Evolutionary conservation across 306 rosid species (phyloP).

Genomic region (Prunus davidiana): DNA sequence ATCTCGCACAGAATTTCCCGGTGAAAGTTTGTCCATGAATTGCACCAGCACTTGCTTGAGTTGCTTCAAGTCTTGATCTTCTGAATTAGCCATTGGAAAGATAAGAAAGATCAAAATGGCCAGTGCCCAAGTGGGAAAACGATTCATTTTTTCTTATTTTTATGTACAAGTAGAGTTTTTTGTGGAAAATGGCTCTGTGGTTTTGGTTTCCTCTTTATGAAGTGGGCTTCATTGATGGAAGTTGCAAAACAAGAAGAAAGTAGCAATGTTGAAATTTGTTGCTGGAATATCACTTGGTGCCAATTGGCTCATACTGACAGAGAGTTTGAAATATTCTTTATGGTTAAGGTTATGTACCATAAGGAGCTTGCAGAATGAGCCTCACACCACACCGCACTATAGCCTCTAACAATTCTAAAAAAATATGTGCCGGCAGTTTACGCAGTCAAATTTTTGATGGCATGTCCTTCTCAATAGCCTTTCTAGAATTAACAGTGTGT

Average conservation of each 20-base stretch:
- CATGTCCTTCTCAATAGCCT: conserved; percentile 17
- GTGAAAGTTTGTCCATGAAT: conserved; percentile 62
- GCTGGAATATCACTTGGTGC: conserved; percentile 28
- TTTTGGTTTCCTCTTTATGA: conserved; percentile 5
- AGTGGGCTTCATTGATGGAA: conserved; percentile 5
- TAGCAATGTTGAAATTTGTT: neutral
- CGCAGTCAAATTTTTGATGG: conserved; percentile 20
- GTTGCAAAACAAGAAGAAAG: conserved; percentile 14
- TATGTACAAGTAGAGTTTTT: neutral
- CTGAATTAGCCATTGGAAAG: conserved; percentile 31
- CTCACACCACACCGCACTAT: conserved; percentile 29
- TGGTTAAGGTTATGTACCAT: neutral
- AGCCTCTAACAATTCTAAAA: neutral
- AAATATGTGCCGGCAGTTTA: conserved; percentile 52
- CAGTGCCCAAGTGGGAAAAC: conserved; percentile 29
- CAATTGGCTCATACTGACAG: conserved; percentile 34
- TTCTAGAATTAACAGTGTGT: neutral
- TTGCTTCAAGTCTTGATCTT: conserved; percentile 34
- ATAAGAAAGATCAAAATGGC: conserved; percentile 28
- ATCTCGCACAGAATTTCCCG: conserved; percentile 20
- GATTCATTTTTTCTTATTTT: conserved; percentile 35
- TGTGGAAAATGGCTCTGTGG: conserved; percentile 5
- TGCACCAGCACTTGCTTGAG: conserved; percentile 30
- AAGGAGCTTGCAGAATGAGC: conserved; percentile 25
- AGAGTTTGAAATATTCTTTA: conserved; percentile 6